These are phyloP conservation scores for Pseudogymnoascus sp. DNA, from an alignment of 2,329 filamentous ascomycete genomes.

Conservation along the genomic window DNA sequence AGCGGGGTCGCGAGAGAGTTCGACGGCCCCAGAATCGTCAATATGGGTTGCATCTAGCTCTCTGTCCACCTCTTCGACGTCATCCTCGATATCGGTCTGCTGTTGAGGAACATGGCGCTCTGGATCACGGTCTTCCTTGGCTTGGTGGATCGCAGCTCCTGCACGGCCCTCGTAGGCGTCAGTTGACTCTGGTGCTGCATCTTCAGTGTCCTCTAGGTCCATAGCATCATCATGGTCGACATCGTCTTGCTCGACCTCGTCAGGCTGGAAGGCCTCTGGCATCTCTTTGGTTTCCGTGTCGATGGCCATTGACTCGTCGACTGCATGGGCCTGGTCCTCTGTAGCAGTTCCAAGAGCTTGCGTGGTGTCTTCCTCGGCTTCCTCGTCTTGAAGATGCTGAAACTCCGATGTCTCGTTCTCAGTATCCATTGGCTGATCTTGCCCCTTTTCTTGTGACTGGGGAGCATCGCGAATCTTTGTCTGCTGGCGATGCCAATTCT, in stretches of 20 bases:
- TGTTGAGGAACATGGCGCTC: conserved; percentile 29
- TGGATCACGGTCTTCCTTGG: conserved; percentile 37
- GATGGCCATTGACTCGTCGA: conserved; percentile 84
- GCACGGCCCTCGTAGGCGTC: conserved; percentile 47
- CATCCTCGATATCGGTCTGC: conserved; percentile 29
- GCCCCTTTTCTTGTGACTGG: conserved; percentile 35
- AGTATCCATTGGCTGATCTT: conserved; percentile 19
- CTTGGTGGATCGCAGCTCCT: conserved; percentile 47
- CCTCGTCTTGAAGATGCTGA: conserved; percentile 82
- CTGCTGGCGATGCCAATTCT: conserved; percentile 86
- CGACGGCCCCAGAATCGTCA: conserved; percentile 20
- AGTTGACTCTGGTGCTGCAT: conserved; percentile 35
- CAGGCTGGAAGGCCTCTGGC: conserved; percentile 42
- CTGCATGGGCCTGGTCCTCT: conserved; percentile 75
- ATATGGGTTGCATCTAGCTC: conserved; percentile 70
- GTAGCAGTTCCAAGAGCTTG: conserved; percentile 85
- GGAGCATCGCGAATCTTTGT: conserved; percentile 60
- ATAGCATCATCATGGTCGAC: conserved; percentile 37
- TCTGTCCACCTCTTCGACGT: conserved; percentile 34
- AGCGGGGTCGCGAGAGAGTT: conserved; percentile 33
- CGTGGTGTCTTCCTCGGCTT: conserved; percentile 64
- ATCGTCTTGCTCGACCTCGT: conserved; percentile 37
- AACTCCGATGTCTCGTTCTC: conserved; percentile 80
- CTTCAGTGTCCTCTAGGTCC: conserved; percentile 33
- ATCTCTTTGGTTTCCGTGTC: conserved; percentile 58